Percentiles rank a stretch among this genome's conserved stretches.
phyloP scores from a whole-genome alignment of 2,329 filamentous ascomycete species.

The Cadophora sp. region DNA sequence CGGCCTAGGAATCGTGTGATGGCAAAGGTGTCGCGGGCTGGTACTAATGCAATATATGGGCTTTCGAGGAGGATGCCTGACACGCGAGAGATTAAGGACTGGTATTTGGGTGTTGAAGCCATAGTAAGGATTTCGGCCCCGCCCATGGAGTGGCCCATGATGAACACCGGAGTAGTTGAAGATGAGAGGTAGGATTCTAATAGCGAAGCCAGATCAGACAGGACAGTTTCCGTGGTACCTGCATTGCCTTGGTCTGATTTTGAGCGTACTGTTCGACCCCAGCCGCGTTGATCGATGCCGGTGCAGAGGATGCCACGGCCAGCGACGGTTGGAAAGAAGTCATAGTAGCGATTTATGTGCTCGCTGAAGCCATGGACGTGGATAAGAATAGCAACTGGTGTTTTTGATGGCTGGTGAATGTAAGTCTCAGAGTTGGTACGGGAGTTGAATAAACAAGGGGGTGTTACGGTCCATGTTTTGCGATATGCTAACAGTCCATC shows the following conservation, averaged over 20 bases:
- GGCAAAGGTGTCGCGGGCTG: neutral
- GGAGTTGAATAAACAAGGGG: neutral
- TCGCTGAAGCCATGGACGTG: conserved; percentile 10
- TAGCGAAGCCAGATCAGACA: conserved; percentile 3
- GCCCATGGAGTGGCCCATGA: conserved; percentile 16
- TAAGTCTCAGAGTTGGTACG: neutral
- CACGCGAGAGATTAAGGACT: neutral
- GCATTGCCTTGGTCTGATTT: neutral
- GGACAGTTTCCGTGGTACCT: conserved; percentile 3
- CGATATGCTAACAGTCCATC: conserved; percentile 9
- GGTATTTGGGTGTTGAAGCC: conserved; percentile 6
- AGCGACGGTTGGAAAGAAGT: neutral
- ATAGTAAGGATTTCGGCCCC: conserved; percentile 4
- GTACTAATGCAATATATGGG: neutral
- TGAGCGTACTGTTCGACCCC: neutral
- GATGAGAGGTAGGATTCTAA: conserved; percentile 10
- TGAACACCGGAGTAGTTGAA: neutral
- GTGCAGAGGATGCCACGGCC: conserved; percentile 3
- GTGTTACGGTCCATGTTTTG: conserved; percentile 10
- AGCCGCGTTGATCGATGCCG: conserved; percentile 12
- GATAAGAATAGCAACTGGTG: neutral
- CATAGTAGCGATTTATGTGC: conserved; percentile 10
- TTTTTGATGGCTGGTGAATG: neutral
- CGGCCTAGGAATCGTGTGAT: neutral
- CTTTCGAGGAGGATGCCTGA: neutral